Evolutionary conservation across 805 yeast species (phyloP).

Genomic region (Candida tibetensis): DNA sequence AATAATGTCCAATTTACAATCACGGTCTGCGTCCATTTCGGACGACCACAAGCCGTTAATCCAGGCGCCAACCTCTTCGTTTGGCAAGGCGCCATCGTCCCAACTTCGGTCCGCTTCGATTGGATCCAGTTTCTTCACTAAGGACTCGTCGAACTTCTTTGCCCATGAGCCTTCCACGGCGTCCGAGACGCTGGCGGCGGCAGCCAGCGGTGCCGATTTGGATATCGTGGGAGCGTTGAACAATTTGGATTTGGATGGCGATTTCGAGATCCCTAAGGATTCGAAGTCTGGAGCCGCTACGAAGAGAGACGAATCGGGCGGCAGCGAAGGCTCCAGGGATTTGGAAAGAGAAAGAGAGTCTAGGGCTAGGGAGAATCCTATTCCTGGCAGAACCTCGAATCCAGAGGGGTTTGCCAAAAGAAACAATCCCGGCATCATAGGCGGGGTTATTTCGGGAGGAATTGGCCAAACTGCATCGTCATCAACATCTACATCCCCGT

Average conservation of each 20-base stretch:
- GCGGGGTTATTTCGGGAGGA: no score
- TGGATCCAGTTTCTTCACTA: slow-evolving; percentile 26
- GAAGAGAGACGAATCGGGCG: not conserved
- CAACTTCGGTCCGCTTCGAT: slow-evolving; percentile 21
- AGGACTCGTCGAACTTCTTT: slow-evolving; percentile 24
- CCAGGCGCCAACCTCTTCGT: slow-evolving; percentile 3
- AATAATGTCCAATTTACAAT: slow-evolving; percentile 16
- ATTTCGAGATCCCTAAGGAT: slow-evolving; percentile 10
- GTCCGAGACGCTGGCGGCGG: slow-evolving; percentile 1
- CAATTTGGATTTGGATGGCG: slow-evolving; percentile 45
- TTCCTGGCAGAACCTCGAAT: no score
- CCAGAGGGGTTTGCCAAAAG: no score
- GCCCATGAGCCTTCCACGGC: slow-evolving; percentile 2
- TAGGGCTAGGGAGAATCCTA: no score
- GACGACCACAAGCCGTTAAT: slow-evolving; percentile 5
- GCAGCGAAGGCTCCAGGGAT: slow-evolving; percentile 1
- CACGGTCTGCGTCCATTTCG: slow-evolving; percentile 22
- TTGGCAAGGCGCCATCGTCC: slow-evolving; percentile 4
- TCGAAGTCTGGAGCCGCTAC: not conserved
- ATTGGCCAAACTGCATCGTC: slow-evolving; percentile 1
- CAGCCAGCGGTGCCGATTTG: slow-evolving; percentile 19
- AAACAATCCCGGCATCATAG: no score
- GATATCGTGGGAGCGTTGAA: slow-evolving; percentile 50
- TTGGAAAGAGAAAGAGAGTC: no score
- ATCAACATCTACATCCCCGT: slow-evolving; percentile 1